Evolutionary conservation across 2,329 filamentous ascomycete species (phyloP).

Genomic region (Aspergillus fumigatus): DNA sequence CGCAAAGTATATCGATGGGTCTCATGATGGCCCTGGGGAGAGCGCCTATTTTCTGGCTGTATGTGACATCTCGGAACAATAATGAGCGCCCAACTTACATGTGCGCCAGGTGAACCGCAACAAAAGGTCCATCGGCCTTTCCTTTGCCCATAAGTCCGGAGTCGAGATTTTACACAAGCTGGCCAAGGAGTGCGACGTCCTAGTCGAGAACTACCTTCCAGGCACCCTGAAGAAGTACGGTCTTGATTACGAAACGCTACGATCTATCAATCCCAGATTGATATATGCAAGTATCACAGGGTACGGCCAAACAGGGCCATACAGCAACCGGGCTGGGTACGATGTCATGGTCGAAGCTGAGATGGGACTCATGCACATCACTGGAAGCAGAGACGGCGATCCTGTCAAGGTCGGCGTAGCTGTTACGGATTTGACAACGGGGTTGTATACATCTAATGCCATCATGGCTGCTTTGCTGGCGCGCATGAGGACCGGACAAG

Average conservation of each 20-base stretch:
- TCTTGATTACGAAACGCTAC: conserved; percentile 80
- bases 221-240: conserved; percentile 83
- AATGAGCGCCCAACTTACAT: conserved; percentile 4
- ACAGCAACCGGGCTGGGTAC: conserved; percentile 82
- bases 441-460: conserved; percentile 88
- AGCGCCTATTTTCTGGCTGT: conserved; percentile 93
- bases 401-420: conserved; percentile 97
- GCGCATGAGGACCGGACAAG: conserved; percentile 67
- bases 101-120: conserved; percentile 77
- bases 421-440: conserved; percentile 92
- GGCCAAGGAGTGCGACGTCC: conserved; percentile 77
- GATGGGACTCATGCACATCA: conserved; percentile 98
- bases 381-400: conserved; percentile 77
- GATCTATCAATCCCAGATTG: conserved; percentile 74
- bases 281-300: conserved; percentile 97
- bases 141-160: conserved; percentile 79
- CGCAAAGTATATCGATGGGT: conserved; percentile 65
- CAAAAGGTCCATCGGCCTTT: conserved; percentile 89
- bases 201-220: conserved; percentile 96
- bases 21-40: conserved; percentile 67
- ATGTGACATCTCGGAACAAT: conserved; percentile 23
- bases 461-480: conserved; percentile 91
- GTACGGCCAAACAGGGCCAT: conserved; percentile 93
- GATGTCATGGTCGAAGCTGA: conserved; percentile 99
- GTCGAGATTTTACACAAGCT: conserved; percentile 84